Conservation (phyloP, 768 basidiomycete species). For the Termitomyces sp. region DNA sequence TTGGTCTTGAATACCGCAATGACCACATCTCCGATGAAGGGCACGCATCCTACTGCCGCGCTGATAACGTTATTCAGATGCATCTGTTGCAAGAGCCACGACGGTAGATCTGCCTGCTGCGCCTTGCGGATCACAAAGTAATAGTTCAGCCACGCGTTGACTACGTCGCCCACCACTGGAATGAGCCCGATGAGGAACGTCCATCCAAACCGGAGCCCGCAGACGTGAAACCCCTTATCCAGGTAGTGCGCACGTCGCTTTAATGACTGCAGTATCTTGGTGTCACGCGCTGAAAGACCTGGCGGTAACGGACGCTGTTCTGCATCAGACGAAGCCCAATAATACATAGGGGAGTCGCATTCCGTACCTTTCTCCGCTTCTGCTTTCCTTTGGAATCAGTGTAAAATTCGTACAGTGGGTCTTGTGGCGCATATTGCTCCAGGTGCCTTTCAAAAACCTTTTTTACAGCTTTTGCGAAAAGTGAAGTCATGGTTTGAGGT, state of each 20-base stretch:
- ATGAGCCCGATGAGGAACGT: slow-evolving; percentile 76
- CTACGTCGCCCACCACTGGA: slow-evolving; percentile 64
- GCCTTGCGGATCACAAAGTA: slow-evolving; percentile 73
- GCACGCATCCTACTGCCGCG: slow-evolving; percentile 58
- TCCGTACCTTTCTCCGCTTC: slow-evolving; percentile 51
- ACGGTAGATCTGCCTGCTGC: slow-evolving; percentile 59
- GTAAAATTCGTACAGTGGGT: slow-evolving; percentile 71
- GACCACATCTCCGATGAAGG: slow-evolving; percentile 69
- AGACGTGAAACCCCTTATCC: slow-evolving; percentile 80
- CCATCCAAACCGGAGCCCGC: slow-evolving; percentile 84
- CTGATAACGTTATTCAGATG: slow-evolving; percentile 69
- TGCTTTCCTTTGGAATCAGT: slow-evolving; percentile 50
- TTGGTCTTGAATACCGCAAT: slow-evolving; percentile 83
- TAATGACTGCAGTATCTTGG: slow-evolving; percentile 67
- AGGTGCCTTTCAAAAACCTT: slow-evolving; percentile 64
- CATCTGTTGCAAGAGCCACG: slow-evolving; percentile 72
- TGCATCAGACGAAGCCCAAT: neutral
- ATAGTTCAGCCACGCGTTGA: slow-evolving; percentile 65
- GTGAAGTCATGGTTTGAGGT: slow-evolving; percentile 19
- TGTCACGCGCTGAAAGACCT: slow-evolving; percentile 76
- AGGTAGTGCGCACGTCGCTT: slow-evolving; percentile 77
- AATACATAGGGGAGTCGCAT: neutral
- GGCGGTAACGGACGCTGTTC: slow-evolving; percentile 62
- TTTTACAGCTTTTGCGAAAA: slow-evolving; percentile 43
- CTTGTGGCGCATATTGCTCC: slow-evolving; percentile 60